A percentile compares a stretch with the other conserved stretches of the same genome.
Conservation (phyloP, 176 grass and related monocot species). For the Carex scoparia region DNA sequence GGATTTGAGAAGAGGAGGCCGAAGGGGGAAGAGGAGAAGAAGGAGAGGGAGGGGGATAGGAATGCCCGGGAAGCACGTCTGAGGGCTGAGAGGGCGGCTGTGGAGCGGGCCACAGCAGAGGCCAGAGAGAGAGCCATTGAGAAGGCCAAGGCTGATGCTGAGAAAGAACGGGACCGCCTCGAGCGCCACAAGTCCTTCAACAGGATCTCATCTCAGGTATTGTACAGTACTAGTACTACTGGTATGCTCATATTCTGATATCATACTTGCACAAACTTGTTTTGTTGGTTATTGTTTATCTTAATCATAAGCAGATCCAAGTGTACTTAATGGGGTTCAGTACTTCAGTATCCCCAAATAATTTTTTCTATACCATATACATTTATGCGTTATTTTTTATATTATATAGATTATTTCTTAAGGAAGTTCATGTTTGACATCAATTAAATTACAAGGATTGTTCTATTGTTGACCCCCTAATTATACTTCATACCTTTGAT, state of each 20-base stretch:
- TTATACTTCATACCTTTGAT: background rate
- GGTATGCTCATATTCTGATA: background rate
- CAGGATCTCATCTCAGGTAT: conserved; percentile 59
- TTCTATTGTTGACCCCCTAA: background rate
- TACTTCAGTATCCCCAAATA: background rate
- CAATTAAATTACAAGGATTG: background rate
- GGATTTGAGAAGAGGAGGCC: conserved; percentile 59
- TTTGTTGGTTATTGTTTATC: background rate
- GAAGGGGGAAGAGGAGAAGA: conserved; percentile 43
- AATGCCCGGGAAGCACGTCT: conserved; percentile 64
- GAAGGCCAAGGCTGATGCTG: conserved; percentile 77
- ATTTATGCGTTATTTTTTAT: background rate
- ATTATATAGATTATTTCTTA: background rate
- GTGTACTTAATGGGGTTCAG: background rate
- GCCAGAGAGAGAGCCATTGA: conserved; percentile 73
- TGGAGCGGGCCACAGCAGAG: conserved; percentile 84
- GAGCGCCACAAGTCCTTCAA: conserved; percentile 52
- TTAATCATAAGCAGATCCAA: background rate
- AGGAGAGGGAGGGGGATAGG: conserved; percentile 45
- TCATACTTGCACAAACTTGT: background rate
- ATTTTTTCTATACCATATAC: background rate
- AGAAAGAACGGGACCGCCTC: conserved; percentile 58
- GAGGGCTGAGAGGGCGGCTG: conserved; percentile 85
- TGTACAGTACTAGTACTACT: background rate
- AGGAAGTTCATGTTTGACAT: background rate